Conservation (phyloP, 2,329 filamentous ascomycete genomes). For the Ophiostoma sp. region DNA sequence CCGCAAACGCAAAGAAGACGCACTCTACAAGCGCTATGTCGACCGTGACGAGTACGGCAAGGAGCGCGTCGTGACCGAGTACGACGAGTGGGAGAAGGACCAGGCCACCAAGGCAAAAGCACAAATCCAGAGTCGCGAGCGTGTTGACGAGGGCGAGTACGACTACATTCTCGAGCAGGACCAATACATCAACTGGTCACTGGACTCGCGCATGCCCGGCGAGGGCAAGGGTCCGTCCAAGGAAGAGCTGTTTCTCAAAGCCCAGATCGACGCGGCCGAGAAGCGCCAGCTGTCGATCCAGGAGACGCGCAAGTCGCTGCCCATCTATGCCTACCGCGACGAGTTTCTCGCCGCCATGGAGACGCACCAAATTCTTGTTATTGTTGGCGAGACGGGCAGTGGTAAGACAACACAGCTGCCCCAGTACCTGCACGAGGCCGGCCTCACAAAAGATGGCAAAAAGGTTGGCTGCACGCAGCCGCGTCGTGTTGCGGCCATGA, state of each 20-base stretch:
- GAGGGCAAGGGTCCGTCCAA: constrained; percentile 56
- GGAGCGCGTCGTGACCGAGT: constrained; percentile 85
- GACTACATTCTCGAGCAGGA: constrained; percentile 89
- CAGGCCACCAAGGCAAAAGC: constrained; percentile 83
- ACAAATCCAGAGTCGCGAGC: constrained; percentile 70
- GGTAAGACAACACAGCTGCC: constrained; percentile 95
- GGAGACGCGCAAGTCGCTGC: constrained; percentile 82
- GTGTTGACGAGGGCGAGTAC: constrained; percentile 76
- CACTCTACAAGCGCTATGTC: constrained; percentile 83
- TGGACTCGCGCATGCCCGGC: constrained; percentile 67
- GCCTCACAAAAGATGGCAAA: constrained; percentile 75
- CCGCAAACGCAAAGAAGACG: constrained; percentile 78
- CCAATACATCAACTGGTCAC: constrained; percentile 78
- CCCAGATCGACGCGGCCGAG: constrained; percentile 82
- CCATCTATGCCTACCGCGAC: constrained; percentile 83
- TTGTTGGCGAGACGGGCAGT: constrained; percentile 90
- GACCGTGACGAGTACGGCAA: constrained; percentile 82
- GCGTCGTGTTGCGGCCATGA: constrained; percentile 93
- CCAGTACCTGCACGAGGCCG: constrained; percentile 88
- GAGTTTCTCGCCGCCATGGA: constrained; percentile 81
- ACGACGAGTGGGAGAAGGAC: constrained; percentile 93
- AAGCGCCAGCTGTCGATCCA: constrained; percentile 83
- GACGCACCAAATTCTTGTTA: constrained; percentile 79
- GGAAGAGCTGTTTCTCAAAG: constrained; percentile 72
- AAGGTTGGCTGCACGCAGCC: constrained; percentile 94